Evolutionary conservation across 129 eudicot genomes (phyloP).

Genomic region (Glebionis coronaria): DNA sequence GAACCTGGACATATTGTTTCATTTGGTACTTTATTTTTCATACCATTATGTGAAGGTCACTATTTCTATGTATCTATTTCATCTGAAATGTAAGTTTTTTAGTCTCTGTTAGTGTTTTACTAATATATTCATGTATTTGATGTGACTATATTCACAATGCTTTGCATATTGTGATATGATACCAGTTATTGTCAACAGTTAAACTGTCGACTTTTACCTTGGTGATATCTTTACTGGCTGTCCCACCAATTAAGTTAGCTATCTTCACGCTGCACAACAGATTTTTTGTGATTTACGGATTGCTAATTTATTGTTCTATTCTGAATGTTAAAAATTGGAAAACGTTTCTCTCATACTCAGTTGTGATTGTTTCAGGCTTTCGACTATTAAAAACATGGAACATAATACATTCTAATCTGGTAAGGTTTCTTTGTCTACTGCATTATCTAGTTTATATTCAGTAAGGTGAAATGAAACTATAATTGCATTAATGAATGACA

Average conservation of each 20-base stretch:
- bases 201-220: no score
- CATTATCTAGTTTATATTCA: background rate
- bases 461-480: background rate
- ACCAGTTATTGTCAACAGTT: no score
- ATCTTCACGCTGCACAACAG: background rate
- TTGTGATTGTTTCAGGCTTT: constrained; percentile 6
- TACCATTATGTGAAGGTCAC: background rate
- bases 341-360: background rate
- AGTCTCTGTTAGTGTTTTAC: background rate
- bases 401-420: background rate
- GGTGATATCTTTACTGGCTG: no score
- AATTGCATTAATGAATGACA: constrained; percentile 7
- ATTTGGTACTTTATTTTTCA: background rate
- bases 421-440: constrained; percentile 12
- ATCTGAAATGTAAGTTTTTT: background rate
- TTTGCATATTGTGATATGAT: no score
- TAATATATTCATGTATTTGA: background rate
- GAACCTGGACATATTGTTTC: background rate
- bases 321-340: background rate
- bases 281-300: background rate
- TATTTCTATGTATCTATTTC: background rate
- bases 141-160: no score
- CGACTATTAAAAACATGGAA: constrained; percentile 2
- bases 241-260: no score
- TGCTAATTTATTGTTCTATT: background rate